phyloP scores from a whole-genome alignment of 345 rosid genomes.

The Populus simonii region DNA sequence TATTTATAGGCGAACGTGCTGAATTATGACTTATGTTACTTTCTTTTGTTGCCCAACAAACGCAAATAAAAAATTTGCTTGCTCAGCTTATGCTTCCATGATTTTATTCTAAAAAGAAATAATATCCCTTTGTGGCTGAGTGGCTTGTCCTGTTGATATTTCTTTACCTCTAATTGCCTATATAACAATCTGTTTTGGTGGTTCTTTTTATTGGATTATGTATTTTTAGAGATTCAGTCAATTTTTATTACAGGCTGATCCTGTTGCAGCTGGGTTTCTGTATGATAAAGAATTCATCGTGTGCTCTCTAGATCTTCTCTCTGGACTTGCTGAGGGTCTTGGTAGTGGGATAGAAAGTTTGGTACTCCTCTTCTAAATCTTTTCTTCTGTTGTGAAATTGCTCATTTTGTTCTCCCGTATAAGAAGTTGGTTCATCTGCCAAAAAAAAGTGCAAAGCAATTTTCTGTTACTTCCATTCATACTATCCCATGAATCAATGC shows the following conservation, averaged over 20 bases:
- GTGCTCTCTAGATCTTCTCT: constrained; percentile 90
- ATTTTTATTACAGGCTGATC: constrained; percentile 62
- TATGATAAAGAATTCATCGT: constrained; percentile 89
- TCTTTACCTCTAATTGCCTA: not conserved
- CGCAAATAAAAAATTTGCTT: not conserved
- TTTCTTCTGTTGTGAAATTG: not conserved
- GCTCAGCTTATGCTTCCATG: not conserved
- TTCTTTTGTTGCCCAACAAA: not conserved
- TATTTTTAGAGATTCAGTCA: not conserved
- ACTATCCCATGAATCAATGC: not conserved
- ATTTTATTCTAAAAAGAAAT: not conserved
- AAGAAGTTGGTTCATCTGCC: not conserved
- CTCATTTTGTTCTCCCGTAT: not conserved
- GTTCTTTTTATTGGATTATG: not conserved
- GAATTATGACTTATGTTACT: not conserved
- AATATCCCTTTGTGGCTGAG: not conserved
- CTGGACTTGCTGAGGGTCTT: constrained; percentile 94
- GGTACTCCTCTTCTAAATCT: constrained; percentile 45
- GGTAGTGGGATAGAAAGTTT: constrained; percentile 86
- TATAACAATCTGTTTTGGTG: not conserved
- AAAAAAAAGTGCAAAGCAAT: not conserved
- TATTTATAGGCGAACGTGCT: not conserved
- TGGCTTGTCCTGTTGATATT: not conserved
- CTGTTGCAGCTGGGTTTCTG: constrained; percentile 66
- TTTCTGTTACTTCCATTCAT: not conserved